Evolutionary conservation across 306 rosid genomes (phyloP).

Genomic region (Acacia acuminata): DNA sequence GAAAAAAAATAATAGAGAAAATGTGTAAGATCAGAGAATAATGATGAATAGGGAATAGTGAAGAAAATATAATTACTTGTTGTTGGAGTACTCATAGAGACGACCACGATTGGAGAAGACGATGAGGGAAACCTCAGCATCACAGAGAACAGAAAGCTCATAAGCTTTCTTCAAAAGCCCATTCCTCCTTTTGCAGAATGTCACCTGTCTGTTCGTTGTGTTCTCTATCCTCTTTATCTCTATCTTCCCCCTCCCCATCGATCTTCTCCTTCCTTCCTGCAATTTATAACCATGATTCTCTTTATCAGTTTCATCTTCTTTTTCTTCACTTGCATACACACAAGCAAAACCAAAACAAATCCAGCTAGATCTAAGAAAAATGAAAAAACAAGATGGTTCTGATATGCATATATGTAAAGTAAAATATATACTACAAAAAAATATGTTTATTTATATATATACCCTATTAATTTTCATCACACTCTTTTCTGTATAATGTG

Average conservation of each 20-base stretch:
- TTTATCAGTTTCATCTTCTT: too few species aligned
- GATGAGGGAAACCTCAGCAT: constrained; percentile 87
- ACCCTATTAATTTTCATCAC: too few species aligned
- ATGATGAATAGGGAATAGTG: background rate
- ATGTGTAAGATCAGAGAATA: background rate
- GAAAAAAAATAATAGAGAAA: background rate
- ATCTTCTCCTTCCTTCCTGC: background rate
- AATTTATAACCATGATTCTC: background rate
- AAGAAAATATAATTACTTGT: constrained; percentile 46
- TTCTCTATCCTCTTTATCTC: constrained; percentile 96
- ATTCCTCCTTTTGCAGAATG: constrained; percentile 94
- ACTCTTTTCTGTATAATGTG: too few species aligned
- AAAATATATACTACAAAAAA: too few species aligned
- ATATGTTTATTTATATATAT: too few species aligned
- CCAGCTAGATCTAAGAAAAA: background rate
- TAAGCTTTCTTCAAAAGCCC: constrained; percentile 93
- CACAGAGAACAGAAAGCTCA: constrained; percentile 91
- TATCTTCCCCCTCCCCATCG: constrained; percentile 92
- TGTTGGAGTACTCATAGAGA: constrained; percentile 85
- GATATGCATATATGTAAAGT: background rate
- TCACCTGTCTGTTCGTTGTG: constrained; percentile 87
- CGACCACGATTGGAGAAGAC: constrained; percentile 94
- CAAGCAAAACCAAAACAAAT: too few species aligned
- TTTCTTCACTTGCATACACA: too few species aligned
- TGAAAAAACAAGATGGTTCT: background rate